phyloP scores from a whole-genome alignment of 2,329 filamentous ascomycete species.

The Arthroderma sp. region DNA sequence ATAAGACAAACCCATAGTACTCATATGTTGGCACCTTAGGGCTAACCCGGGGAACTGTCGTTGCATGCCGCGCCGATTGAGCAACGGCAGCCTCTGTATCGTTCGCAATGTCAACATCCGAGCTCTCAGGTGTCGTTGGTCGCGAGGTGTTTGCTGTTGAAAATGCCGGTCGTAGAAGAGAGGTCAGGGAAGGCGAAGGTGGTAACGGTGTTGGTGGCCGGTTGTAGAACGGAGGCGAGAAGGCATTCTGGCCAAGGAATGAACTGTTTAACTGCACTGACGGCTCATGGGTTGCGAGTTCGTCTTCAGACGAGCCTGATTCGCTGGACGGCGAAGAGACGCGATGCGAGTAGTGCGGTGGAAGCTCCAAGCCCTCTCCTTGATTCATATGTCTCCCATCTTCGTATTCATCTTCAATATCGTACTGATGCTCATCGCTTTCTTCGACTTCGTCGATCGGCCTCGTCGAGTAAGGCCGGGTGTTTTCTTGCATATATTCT shows the following conservation, averaged over 20 bases:
- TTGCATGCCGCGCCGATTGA: constrained; percentile 44
- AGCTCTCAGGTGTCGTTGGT: constrained; percentile 86
- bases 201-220: constrained; percentile 89
- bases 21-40: constrained; percentile 98
- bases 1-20: constrained; percentile 97
- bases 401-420: too few relatives aligned
- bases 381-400: too few relatives aligned
- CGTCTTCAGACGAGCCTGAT: constrained; percentile 9
- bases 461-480: too few relatives aligned
- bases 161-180: constrained; percentile 63
- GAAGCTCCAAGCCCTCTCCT: too few relatives aligned
- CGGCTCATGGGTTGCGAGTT: constrained; percentile 22
- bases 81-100: constrained; percentile 49
- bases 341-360: too few relatives aligned
- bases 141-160: constrained; percentile 53
- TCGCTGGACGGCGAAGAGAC: too few relatives aligned
- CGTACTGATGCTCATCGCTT: too few relatives aligned
- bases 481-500: too few relatives aligned
- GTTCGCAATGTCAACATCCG: constrained; percentile 62
- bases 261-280: constrained; percentile 30
- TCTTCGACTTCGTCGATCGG: too few relatives aligned
- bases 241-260: constrained; percentile 34
- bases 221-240: constrained; percentile 87
- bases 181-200: constrained; percentile 83
- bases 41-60: constrained; percentile 64